Conservation (phyloP, 2,329 filamentous ascomycete genomes). For the Onygenales sp. region DNA sequence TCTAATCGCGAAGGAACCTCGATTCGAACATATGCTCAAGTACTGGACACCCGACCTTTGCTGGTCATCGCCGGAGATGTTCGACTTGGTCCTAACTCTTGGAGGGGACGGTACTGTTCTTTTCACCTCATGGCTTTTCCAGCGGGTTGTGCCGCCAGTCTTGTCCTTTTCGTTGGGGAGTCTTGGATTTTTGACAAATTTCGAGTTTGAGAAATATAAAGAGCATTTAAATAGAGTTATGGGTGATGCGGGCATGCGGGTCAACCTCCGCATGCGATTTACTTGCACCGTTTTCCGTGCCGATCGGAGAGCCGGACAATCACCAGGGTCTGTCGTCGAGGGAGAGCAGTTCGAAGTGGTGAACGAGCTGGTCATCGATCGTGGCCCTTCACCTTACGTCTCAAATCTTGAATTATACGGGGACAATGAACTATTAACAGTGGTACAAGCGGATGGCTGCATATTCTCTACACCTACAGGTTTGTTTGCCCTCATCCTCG, state of each 20-base stretch:
- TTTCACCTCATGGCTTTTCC: conserved; percentile 94
- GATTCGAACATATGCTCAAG: conserved; percentile 73
- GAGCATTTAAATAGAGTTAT: conserved; percentile 79
- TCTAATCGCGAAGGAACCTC: conserved; percentile 62
- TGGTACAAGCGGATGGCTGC: conserved; percentile 92
- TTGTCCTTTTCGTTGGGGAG: conserved; percentile 88
- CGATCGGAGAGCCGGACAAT: conserved; percentile 37
- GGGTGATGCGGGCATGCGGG: conserved; percentile 91
- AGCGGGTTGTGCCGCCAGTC: conserved; percentile 86
- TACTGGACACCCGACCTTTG: conserved; percentile 97
- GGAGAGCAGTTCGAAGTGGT: conserved; percentile 95
- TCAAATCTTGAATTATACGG: conserved; percentile 95
- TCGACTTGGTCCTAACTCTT: conserved; percentile 87
- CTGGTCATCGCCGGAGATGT: conserved; percentile 87
- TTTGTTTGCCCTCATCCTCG: conserved; percentile 19
- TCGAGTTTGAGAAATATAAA: conserved; percentile 86
- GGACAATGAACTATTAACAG: conserved; percentile 87
- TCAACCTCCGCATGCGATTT: conserved; percentile 96
- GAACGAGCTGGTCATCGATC: conserved; percentile 97
- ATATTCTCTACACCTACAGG: conserved; percentile 96
- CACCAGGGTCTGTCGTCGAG: conserved; percentile 61
- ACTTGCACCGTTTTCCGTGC: conserved; percentile 92
- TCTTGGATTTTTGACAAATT: conserved; percentile 91
- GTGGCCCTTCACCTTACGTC: conserved; percentile 91
- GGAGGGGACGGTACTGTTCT: conserved; percentile 95